Base-by-base conservation (phyloP, 768 basidiomycete species). In the Lentinus tigrinus region DNA sequence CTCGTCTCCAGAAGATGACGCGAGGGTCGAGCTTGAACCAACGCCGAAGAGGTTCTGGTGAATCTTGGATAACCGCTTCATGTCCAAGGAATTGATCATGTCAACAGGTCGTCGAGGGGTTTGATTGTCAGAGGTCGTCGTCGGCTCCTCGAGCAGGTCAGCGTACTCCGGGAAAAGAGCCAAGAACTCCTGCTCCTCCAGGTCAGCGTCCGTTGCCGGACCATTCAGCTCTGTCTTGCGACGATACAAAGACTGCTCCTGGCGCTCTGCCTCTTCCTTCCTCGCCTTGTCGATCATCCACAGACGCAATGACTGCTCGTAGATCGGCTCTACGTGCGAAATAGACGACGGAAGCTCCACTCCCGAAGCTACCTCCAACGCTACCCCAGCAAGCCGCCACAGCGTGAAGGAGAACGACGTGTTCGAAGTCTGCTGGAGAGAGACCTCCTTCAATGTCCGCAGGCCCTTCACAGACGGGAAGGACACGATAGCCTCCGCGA, bases 111-210 rank as follows among this genome's bases (percentile, higher is more conserved):
- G 53, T 13, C 16, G 31, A 14, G 34, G 37, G 5, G 51, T 6
- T 23, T 38, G n/a, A 21, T 3, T 11, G 4, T 51, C 28, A 3
- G 47, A 3, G 14, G 34, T 48, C 2, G 47, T n/a, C 3, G 40
- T 19, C 13, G 60, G 46, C 21, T 66, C 62, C 34, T 80, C 75
- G 16, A 86, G 69, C 24, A 72, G 77, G 54, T 88, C 82, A 31
- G 88, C 89, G 63, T 86, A 96, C 11, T 85, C 84, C 13, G 97
- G 97, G 72, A 99, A 99, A 27, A 98, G 70, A 5, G 82, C 74
- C 44, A 86, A 73, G 66, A 98, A 93, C 63, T 98, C 97, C 60
- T 79, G 78, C 70, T 90, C 91, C 68, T 97, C 93, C 37, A 82
- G 68, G 65, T 93, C 89, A 4, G 82, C 83, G 58, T 95, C 95